A percentile compares a stretch with the other conserved stretches of the same genome.
phyloP scores from a whole-genome alignment of 2,329 filamentous ascomycete genomes.

The Hymenoscyphus linearis region DNA sequence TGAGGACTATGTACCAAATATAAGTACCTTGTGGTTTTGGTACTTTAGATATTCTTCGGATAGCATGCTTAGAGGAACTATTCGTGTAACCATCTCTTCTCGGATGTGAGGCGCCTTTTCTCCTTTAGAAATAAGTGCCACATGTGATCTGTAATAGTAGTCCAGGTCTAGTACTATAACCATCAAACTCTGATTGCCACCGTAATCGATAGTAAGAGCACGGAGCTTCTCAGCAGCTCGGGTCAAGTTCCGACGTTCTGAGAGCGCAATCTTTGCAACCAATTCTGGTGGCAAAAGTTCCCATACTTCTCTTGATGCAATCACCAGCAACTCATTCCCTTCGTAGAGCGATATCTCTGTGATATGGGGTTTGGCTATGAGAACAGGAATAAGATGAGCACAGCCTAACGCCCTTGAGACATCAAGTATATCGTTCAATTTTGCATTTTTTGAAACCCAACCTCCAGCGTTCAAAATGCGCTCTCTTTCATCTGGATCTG shows the following conservation, averaged over 20 bases:
- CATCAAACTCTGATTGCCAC: constrained; percentile 92
- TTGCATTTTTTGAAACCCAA: constrained; percentile 91
- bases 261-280: constrained; percentile 86
- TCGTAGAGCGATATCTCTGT: constrained; percentile 73
- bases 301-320: constrained; percentile 92
- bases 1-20: no score
- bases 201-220: constrained; percentile 92
- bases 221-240: constrained; percentile 88
- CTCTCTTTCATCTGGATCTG: constrained; percentile 74
- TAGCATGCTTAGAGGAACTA: no score
- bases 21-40: no score
- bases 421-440: constrained; percentile 83
- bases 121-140: no score
- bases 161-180: constrained; percentile 60
- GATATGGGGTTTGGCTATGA: constrained; percentile 86
- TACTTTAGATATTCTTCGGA: no score
- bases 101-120: no score
- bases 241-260: constrained; percentile 87
- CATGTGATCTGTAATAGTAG: no score
- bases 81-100: no score
- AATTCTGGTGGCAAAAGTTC: constrained; percentile 86
- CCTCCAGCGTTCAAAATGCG: constrained; percentile 94
- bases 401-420: constrained; percentile 95
- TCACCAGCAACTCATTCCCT: constrained; percentile 85
- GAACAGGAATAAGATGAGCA: constrained; percentile 82